Conservation (phyloP, 345 rosid species). For the Linum tenue region DNA sequence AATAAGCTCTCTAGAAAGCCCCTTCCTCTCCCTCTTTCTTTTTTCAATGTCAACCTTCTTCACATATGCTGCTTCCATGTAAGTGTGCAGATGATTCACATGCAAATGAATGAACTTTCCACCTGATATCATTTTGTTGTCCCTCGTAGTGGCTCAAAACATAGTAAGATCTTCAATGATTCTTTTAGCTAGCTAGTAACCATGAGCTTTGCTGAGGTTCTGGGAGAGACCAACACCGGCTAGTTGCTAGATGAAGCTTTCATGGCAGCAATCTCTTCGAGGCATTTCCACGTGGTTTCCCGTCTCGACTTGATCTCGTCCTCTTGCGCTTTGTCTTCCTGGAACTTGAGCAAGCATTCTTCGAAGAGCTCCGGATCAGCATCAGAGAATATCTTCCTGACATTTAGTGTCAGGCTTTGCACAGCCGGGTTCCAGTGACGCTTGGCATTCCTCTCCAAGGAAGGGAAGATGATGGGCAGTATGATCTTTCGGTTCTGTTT, state of each 20-base stretch:
- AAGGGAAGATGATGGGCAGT: constrained; percentile 2
- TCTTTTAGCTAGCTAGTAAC: background rate
- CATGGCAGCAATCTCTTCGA: constrained; percentile 7
- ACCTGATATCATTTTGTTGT: too few species aligned
- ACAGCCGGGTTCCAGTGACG: constrained; percentile 5
- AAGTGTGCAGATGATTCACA: too few species aligned
- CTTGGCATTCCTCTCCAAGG: background rate
- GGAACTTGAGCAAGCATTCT: constrained; percentile 4
- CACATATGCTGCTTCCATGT: too few species aligned
- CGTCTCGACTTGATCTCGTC: background rate
- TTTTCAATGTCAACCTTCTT: too few species aligned
- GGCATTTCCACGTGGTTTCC: constrained; percentile 4
- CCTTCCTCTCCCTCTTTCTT: too few species aligned
- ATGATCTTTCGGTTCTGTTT: constrained; percentile 2
- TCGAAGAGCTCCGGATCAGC: constrained; percentile 3
- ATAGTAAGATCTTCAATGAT: too few species aligned
- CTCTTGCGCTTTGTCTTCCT: constrained; percentile 3
- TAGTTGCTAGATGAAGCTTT: constrained; percentile 1
- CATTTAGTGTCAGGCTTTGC: constrained; percentile 6
- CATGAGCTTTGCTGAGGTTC: background rate
- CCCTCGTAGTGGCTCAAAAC: too few species aligned
- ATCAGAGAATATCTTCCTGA: constrained; percentile 6
- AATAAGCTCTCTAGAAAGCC: too few species aligned
- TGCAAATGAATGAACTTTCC: too few species aligned
- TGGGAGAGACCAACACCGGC: background rate